These are phyloP conservation scores for Candida fluviatilis DNA, from an alignment of 805 yeast species.

Conservation along the genomic window DNA sequence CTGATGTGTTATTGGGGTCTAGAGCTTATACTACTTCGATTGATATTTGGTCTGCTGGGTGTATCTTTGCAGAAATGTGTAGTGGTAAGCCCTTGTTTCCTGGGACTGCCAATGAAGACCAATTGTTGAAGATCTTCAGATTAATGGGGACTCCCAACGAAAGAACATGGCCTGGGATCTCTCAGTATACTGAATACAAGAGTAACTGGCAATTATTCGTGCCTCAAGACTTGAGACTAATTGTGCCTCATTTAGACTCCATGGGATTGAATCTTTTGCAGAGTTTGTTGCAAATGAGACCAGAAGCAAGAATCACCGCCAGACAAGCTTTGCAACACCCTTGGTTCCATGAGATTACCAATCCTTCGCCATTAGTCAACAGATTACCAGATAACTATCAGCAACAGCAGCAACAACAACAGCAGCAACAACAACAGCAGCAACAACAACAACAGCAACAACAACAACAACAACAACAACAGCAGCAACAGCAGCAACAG, in stretches of 20 bases:
- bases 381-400: conserved; percentile 29
- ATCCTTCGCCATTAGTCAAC: conserved; percentile 32
- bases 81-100: conserved; percentile 97
- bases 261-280: conserved; percentile 66
- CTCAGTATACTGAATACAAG: conserved; percentile 82
- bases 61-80: conserved; percentile 97
- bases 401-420: conserved; percentile 17
- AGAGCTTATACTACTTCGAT: conserved; percentile 95
- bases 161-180: conserved; percentile 95
- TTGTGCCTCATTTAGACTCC: conserved; percentile 67
- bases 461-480: conserved; percentile 8
- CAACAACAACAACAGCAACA: conserved; percentile 8
- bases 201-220: conserved; percentile 79
- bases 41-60: conserved; percentile 98
- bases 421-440: conserved; percentile 13
- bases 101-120: conserved; percentile 95
- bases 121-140: conserved; percentile 84
- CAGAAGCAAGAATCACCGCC: conserved; percentile 57
- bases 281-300: conserved; percentile 56
- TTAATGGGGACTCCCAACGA: conserved; percentile 97
- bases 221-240: conserved; percentile 75
- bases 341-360: conserved; percentile 75
- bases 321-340: conserved; percentile 65
- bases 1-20: conserved; percentile 92
- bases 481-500: conserved; percentile 6